These are phyloP conservation scores for Ganoderma meredithae DNA, from an alignment of 1,284 basidiomycete genomes.

Conservation along the genomic window DNA sequence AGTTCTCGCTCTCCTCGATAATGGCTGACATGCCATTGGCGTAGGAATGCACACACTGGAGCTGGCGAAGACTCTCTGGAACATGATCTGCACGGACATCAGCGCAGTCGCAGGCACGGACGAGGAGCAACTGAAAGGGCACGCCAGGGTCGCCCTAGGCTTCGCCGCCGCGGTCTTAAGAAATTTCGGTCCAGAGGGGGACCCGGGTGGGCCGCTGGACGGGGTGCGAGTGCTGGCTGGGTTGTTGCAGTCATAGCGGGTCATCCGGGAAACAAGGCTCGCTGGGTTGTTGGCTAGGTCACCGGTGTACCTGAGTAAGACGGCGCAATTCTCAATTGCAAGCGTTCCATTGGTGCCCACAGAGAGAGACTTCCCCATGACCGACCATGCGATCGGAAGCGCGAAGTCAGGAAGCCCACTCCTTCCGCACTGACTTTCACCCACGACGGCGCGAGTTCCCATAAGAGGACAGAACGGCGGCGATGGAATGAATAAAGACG, in stretches of 20 bases:
- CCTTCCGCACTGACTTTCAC: neutral
- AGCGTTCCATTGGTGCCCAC: neutral
- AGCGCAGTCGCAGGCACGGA: slow-evolving; percentile 27
- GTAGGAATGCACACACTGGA: slow-evolving; percentile 78
- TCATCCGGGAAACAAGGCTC: neutral
- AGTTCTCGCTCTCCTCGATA: neutral
- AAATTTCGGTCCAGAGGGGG: slow-evolving; percentile 65
- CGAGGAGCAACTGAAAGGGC: slow-evolving; percentile 30
- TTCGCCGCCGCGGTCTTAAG: slow-evolving; percentile 51
- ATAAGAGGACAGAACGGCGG: neutral
- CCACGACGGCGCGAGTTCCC: neutral
- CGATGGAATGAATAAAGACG: neutral
- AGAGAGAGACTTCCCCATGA: neutral
- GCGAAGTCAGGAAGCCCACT: neutral
- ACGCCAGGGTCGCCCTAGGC: slow-evolving; percentile 47
- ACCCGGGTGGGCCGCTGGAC: slow-evolving; percentile 61
- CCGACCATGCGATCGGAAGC: neutral
- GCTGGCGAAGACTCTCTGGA: slow-evolving; percentile 78
- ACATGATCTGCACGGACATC: slow-evolving; percentile 49
- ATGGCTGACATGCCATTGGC: slow-evolving; percentile 11
- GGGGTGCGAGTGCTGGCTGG: slow-evolving; percentile 55
- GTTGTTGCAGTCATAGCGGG: slow-evolving; percentile 3
- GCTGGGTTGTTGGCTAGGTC: neutral
- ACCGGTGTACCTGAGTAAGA: neutral
- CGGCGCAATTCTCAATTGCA: neutral